phyloP scores from a whole-genome alignment of 306 rosid genomes.

The Abrus pulchellus region DNA sequence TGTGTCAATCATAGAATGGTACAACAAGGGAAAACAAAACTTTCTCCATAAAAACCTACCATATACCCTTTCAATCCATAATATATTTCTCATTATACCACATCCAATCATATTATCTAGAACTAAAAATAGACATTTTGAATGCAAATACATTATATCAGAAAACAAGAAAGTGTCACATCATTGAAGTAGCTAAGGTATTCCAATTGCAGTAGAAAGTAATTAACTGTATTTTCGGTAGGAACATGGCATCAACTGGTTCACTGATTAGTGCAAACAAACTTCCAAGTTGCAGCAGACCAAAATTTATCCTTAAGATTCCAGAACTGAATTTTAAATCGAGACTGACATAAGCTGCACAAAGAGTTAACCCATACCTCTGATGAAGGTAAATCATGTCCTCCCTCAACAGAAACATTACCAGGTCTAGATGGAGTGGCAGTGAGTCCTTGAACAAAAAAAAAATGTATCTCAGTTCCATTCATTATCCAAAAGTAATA shows the following conservation, averaged over 20 bases:
- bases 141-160: neutral
- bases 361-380: constrained; percentile 68
- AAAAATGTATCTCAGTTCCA: constrained; percentile 48
- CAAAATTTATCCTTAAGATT: too few relatives aligned
- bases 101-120: neutral
- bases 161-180: neutral
- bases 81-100: neutral
- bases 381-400: constrained; percentile 71
- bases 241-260: neutral
- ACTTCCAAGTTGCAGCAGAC: too few relatives aligned
- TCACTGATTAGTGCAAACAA: neutral
- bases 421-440: constrained; percentile 70
- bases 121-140: neutral
- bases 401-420: constrained; percentile 63
- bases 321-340: constrained; percentile 8
- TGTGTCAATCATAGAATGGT: neutral
- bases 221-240: neutral
- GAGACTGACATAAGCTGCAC: constrained; percentile 1
- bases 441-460: constrained; percentile 64
- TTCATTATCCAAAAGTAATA: neutral
- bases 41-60: constrained; percentile 1
- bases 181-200: neutral
- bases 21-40: constrained; percentile 5
- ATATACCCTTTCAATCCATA: constrained; percentile 6
- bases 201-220: neutral